A percentile compares a stretch with the other conserved stretches of the same genome.
phyloP scores from a whole-genome alignment of 2,329 filamentous ascomycete species.

The Aspergillus floridensis region DNA sequence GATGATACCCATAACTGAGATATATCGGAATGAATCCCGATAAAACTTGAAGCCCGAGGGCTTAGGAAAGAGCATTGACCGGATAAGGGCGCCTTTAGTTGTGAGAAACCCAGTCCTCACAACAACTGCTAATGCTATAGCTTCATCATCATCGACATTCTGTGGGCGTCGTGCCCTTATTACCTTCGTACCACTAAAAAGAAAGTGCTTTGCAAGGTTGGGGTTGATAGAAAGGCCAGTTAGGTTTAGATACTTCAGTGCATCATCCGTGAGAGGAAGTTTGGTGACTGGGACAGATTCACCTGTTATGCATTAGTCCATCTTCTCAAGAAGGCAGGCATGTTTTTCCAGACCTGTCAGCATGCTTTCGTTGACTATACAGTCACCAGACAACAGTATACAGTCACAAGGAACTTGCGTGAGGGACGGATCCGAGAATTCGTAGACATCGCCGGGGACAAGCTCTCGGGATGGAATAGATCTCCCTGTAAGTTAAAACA shows the following conservation, averaged over 20 bases:
- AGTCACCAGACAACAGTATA: conserved; percentile 85
- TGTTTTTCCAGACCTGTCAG: conserved; percentile 61
- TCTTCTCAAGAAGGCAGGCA: neutral
- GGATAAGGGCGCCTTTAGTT: conserved; percentile 90
- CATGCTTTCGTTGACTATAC: conserved; percentile 99
- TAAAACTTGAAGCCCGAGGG: conserved; percentile 99
- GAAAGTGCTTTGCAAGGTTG: conserved; percentile 79
- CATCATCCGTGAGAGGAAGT: conserved; percentile 75
- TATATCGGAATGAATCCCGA: conserved; percentile 94
- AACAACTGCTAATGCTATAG: conserved; percentile 85
- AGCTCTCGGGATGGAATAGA: conserved; percentile 82
- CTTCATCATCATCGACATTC: conserved; percentile 80
- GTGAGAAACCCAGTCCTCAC: conserved; percentile 96
- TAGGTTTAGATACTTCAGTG: conserved; percentile 72
- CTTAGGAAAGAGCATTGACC: conserved; percentile 98
- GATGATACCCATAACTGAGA: conserved; percentile 89
- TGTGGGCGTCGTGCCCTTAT: conserved; percentile 86
- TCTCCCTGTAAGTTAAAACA: conserved; percentile 60
- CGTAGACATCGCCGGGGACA: conserved; percentile 93
- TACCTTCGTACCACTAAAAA: conserved; percentile 95
- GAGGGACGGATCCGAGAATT: conserved; percentile 89
- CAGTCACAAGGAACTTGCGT: conserved; percentile 90
- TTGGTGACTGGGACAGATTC: conserved; percentile 98
- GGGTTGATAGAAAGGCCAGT: conserved; percentile 78
- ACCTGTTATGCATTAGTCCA: conserved; percentile 48